Evolutionary conservation across 768 basidiomycete species (phyloP).

Genomic region (Boletus rubroflammeus): DNA sequence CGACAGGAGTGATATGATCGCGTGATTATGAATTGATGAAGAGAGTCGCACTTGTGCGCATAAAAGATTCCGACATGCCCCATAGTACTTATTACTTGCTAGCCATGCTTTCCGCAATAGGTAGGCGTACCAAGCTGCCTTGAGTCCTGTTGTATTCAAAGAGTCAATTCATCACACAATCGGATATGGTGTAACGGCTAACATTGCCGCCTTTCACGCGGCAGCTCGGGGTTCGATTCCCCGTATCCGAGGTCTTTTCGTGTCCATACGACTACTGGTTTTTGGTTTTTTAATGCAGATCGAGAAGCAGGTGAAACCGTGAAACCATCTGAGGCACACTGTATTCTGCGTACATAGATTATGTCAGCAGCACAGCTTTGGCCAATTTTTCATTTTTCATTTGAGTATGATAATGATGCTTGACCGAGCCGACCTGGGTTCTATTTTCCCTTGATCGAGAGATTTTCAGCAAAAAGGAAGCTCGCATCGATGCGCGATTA

Average conservation of each 20-base stretch:
- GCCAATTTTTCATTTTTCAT: not conserved
- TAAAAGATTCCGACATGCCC: not conserved
- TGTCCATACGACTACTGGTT: no score
- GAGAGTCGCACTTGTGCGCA: not conserved
- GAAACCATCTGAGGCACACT: no score
- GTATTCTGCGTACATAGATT: not conserved
- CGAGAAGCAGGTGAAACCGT: not conserved
- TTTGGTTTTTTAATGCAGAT: no score
- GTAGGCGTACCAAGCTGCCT: not conserved
- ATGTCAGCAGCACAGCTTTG: not conserved
- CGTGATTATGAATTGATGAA: not conserved
- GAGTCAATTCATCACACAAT: not conserved
- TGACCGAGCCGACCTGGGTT: not conserved
- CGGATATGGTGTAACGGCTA: constrained; percentile 66
- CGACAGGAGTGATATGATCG: not conserved
- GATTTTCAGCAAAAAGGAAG: not conserved
- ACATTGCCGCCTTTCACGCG: constrained; percentile 63
- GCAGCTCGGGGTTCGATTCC: constrained; percentile 40
- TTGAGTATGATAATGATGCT: not conserved
- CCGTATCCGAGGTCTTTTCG: constrained; percentile 27
- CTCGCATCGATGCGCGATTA: not conserved
- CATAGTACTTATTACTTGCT: not conserved
- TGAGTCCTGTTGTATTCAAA: not conserved
- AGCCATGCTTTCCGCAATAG: not conserved
- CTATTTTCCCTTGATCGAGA: not conserved